Evolutionary conservation across 2,329 filamentous ascomycete genomes (phyloP).

Genomic region (Chaetomiaceae sp.): DNA sequence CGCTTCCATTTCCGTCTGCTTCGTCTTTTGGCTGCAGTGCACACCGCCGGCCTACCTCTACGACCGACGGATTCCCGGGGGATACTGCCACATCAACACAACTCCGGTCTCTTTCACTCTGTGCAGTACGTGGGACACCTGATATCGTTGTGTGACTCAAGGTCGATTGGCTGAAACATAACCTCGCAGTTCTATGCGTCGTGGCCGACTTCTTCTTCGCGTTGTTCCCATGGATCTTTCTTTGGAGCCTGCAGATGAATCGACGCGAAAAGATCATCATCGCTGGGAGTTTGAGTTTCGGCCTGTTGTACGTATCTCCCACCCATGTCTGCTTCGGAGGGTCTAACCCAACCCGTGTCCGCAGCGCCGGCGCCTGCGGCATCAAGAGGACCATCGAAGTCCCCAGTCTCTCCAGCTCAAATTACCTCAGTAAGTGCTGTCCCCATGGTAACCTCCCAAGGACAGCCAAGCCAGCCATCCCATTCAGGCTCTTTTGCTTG

Average conservation of each 20-base stretch:
- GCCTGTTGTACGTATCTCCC: not conserved
- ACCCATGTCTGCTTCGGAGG: not conserved
- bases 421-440: slow-evolving; percentile 14
- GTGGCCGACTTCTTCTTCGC: not conserved
- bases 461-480: too few relatives aligned
- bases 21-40: slow-evolving; percentile 1
- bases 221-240: not conserved
- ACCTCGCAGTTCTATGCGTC: not conserved
- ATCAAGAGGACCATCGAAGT: slow-evolving; percentile 15
- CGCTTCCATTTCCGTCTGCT: not conserved
- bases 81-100: not conserved
- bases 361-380: slow-evolving; percentile 19
- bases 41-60: slow-evolving; percentile 1
- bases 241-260: not conserved
- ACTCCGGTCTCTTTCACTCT: not conserved
- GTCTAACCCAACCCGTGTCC: not conserved
- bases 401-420: slow-evolving; percentile 9
- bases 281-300: not conserved
- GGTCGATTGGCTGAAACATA: not conserved
- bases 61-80: not conserved
- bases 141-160: too few relatives aligned
- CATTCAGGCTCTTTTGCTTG: too few relatives aligned
- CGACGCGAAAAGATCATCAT: not conserved
- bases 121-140: not conserved
- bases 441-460: not conserved